A percentile compares a stretch with the other conserved stretches of the same genome.
Conservation (phyloP, 148 eudicot species). For the Cornus suecica region DNA sequence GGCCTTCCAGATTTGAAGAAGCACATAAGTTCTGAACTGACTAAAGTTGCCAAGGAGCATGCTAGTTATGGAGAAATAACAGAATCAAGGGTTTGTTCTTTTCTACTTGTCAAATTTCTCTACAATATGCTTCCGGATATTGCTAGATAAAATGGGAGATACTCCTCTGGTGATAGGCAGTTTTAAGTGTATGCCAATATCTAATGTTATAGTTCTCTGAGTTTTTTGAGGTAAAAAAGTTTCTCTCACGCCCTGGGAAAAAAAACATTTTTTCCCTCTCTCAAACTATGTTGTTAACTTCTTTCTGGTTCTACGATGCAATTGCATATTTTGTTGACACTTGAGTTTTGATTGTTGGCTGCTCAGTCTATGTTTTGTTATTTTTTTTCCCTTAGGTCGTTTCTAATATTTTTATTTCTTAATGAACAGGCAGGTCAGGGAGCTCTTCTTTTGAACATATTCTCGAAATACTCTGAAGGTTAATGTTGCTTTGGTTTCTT, state of each 20-base stretch:
- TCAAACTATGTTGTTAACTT: background rate
- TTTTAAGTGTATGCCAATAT: background rate
- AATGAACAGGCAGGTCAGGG: constrained; percentile 75
- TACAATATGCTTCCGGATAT: background rate
- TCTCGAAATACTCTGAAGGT: constrained; percentile 94
- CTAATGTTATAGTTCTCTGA: background rate
- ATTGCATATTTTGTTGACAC: background rate
- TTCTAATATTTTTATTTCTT: constrained; percentile 3
- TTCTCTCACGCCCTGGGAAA: background rate
- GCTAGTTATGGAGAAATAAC: constrained; percentile 92
- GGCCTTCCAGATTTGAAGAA: constrained; percentile 83
- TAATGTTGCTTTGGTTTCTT: background rate
- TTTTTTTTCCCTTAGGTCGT: no score
- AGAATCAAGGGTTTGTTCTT: constrained; percentile 71
- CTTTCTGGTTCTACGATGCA: background rate
- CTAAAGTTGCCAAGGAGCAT: constrained; percentile 91
- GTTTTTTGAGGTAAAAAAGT: no score
- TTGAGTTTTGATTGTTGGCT: no score
- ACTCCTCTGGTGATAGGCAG: background rate
- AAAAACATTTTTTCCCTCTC: background rate
- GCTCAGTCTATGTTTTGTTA: no score
- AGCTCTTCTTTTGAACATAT: constrained; percentile 77
- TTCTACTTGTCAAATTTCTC: constrained; percentile 1
- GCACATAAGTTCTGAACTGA: constrained; percentile 67
- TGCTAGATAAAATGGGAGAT: background rate